Percentiles rank a stretch among this genome's conserved stretches.
Conservation (phyloP, 2,329 filamentous ascomycete genomes). For the Penicillium freii region DNA sequence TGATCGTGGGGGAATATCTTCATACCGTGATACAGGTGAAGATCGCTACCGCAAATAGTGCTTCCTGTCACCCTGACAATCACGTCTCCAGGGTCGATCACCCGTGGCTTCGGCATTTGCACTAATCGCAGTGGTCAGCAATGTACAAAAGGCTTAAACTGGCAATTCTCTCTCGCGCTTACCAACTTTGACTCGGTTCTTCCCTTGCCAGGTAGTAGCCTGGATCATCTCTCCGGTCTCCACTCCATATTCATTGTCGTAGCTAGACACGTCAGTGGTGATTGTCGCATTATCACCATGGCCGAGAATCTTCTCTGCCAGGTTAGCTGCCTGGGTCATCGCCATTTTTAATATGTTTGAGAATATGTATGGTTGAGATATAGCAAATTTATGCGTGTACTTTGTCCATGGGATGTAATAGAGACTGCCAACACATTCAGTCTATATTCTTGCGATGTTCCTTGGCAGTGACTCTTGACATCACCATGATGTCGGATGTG, state of each 20-base stretch:
- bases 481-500: neutral
- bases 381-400: neutral
- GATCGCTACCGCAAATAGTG: constrained; percentile 61
- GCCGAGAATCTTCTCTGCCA: constrained; percentile 65
- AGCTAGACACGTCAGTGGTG: constrained; percentile 67
- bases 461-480: neutral
- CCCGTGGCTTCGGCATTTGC: constrained; percentile 66
- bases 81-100: constrained; percentile 72
- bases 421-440: neutral
- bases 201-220: constrained; percentile 77
- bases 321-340: constrained; percentile 64
- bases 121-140: constrained; percentile 37
- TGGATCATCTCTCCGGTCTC: constrained; percentile 65
- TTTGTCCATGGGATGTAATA: neutral
- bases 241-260: constrained; percentile 56
- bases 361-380: neutral
- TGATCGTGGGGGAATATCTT: neutral
- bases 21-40: constrained; percentile 51
- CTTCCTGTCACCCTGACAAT: constrained; percentile 73
- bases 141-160: neutral
- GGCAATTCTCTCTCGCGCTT: constrained; percentile 4
- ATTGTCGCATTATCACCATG: constrained; percentile 65
- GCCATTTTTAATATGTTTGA: constrained; percentile 48
- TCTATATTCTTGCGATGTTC: neutral
- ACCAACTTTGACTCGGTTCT: constrained; percentile 71